phyloP scores from a whole-genome alignment of 768 basidiomycete species.

The Agaricus sinodeliciosus region DNA sequence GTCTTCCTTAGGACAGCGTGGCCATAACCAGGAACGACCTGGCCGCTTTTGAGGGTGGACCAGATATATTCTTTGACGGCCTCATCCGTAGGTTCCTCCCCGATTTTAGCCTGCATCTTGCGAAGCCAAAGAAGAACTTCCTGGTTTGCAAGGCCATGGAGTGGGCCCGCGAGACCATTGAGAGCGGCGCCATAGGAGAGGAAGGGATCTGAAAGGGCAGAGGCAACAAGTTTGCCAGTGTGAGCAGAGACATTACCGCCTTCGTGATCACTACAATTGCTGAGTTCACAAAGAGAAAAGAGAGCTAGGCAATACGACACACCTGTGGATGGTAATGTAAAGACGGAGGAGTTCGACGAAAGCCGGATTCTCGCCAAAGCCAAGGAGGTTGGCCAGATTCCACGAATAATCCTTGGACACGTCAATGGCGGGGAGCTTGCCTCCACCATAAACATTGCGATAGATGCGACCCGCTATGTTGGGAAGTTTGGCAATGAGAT shows the following conservation, averaged over 20 bases:
- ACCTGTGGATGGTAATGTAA: slow-evolving; percentile 96
- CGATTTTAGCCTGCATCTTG: slow-evolving; percentile 89
- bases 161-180: slow-evolving; percentile 94
- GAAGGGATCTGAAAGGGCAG: slow-evolving; percentile 97
- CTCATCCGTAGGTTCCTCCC: slow-evolving; percentile 79
- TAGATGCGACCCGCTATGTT: slow-evolving; percentile 94
- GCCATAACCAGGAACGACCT: slow-evolving; percentile 91
- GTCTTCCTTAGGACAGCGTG: slow-evolving; percentile 86
- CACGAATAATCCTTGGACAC: slow-evolving; percentile 78
- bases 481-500: slow-evolving; percentile 93
- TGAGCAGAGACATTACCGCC: slow-evolving; percentile 98
- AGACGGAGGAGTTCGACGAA: slow-evolving; percentile 94
- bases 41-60: slow-evolving; percentile 88
- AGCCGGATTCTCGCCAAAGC: slow-evolving; percentile 79
- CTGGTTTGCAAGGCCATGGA: slow-evolving; percentile 97
- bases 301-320: background rate
- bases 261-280: slow-evolving; percentile 74
- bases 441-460: slow-evolving; percentile 80
- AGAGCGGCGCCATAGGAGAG: slow-evolving; percentile 87
- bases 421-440: slow-evolving; percentile 86
- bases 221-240: slow-evolving; percentile 88
- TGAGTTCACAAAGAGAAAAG: background rate
- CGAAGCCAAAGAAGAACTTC: slow-evolving; percentile 93
- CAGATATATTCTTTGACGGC: slow-evolving; percentile 92
- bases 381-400: slow-evolving; percentile 86